Evolutionary conservation across 805 yeast species (phyloP).

Genomic region (Candida orba): DNA sequence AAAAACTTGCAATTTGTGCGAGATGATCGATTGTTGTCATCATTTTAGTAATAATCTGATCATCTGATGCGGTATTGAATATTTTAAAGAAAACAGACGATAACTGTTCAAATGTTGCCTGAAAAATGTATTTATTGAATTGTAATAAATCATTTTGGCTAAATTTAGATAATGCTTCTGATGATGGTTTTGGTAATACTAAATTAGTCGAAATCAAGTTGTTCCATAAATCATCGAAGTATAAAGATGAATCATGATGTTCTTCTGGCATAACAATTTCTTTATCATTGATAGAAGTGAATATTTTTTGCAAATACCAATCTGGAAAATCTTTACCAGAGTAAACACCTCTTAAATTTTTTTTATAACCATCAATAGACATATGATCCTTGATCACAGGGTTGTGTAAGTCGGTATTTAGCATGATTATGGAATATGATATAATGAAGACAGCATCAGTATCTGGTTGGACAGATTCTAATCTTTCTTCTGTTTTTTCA

Average conservation of each 20-base stretch:
- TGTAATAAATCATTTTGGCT: conserved; percentile 32
- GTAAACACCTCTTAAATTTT: conserved; percentile 75
- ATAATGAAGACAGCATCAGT: conserved; percentile 83
- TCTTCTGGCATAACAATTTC: conserved; percentile 98
- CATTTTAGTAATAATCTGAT: conserved; percentile 78
- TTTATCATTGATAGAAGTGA: conserved; percentile 67
- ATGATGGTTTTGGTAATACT: conserved; percentile 25
- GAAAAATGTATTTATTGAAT: conserved; percentile 70
- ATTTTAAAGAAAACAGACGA: conserved; percentile 67
- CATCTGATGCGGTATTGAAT: conserved; percentile 85
- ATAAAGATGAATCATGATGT: conserved; percentile 84
- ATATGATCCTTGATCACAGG: conserved; percentile 90
- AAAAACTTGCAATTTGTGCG: conserved; percentile 66
- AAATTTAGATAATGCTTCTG: conserved; percentile 11
- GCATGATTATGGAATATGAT: conserved; percentile 87
- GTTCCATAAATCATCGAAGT: conserved; percentile 88
- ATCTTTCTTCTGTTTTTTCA: conserved; percentile 18
- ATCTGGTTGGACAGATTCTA: conserved; percentile 57
- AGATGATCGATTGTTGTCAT: conserved; percentile 84
- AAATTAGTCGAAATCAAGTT: conserved; percentile 44
- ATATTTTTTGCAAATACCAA: conserved; percentile 80
- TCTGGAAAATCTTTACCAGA: conserved; percentile 71
- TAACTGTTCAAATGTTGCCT: conserved; percentile 53
- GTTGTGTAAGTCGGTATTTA: conserved; percentile 89
- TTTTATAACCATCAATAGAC: conserved; percentile 76